Percentiles rank a stretch among this genome's conserved stretches.
phyloP scores from a whole-genome alignment of 345 rosid species.

The Brassica rapa region DNA sequence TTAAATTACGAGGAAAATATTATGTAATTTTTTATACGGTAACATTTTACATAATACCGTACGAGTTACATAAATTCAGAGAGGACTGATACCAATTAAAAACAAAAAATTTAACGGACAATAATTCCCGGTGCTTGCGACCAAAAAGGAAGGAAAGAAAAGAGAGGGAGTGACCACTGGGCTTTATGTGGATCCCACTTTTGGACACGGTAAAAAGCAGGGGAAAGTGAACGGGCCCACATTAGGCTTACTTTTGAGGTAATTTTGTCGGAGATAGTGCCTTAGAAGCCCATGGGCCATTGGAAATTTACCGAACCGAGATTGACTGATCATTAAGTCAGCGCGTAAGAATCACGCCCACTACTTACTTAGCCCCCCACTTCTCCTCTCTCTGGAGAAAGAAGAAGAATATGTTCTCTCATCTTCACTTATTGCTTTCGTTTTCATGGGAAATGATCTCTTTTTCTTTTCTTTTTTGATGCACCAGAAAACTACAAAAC shows the following conservation, averaged over 20 bases:
- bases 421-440: conserved; percentile 39
- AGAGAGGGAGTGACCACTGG: conserved; percentile 22
- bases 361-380: conserved; percentile 37
- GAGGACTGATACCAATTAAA: not conserved
- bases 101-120: not conserved
- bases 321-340: conserved; percentile 39
- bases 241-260: conserved; percentile 30
- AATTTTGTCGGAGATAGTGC: conserved; percentile 49
- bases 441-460: conserved; percentile 20
- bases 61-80: not conserved
- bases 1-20: not conserved
- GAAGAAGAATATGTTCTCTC: conserved; percentile 67
- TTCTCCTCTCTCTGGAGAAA: not conserved
- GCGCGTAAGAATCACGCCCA: conserved; percentile 68
- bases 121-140: conserved; percentile 9
- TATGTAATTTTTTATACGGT: not conserved
- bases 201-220: conserved; percentile 30
- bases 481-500: conserved; percentile 21
- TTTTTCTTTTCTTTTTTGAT: not conserved
- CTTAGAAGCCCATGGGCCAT: conserved; percentile 39
- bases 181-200: conserved; percentile 38
- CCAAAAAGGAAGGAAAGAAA: not conserved
- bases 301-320: conserved; percentile 30
- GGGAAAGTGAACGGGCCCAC: conserved; percentile 32
- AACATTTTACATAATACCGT: not conserved